Evolutionary conservation across 164 flowering plant genomes (phyloP).

Genomic region (Buxus sempervirens): DNA sequence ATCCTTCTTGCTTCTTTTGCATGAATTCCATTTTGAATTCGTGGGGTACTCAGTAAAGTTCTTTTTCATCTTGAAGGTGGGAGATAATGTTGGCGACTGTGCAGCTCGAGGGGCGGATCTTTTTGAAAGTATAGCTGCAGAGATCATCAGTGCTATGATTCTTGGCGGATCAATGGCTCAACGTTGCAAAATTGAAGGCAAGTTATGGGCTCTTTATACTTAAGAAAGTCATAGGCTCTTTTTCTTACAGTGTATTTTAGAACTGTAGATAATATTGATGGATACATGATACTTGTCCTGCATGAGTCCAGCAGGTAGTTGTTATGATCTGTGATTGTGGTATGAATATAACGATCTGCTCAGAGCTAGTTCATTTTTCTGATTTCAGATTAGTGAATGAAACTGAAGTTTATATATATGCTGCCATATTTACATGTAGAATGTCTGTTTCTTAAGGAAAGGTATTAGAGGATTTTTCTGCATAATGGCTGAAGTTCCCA

Average conservation of each 20-base stretch:
- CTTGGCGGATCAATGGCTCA: conserved; percentile 96
- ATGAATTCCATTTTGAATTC: background rate
- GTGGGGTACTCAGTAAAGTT: background rate
- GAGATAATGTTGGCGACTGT: conserved; percentile 98
- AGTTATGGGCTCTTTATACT: conserved; percentile 7
- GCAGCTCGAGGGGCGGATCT: conserved; percentile 99
- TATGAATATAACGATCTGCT: background rate
- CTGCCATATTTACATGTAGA: no score
- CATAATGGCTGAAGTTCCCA: no score
- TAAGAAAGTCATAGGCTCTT: background rate
- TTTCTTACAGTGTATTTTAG: background rate
- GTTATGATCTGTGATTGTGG: no score
- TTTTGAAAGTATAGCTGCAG: conserved; percentile 98
- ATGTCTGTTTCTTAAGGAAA: no score
- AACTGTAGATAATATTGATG: background rate
- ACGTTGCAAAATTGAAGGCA: conserved; percentile 91
- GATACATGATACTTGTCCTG: background rate
- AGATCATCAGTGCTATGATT: conserved; percentile 97
- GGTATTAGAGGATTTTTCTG: no score
- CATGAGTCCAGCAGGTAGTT: no score
- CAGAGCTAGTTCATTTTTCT: background rate
- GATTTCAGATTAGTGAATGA: background rate
- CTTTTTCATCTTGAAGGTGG: conserved; percentile 53
- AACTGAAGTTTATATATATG: no score
- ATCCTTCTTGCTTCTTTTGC: background rate